Base-by-base conservation (phyloP, 805 yeast genomes). In the Yueomyces sinensis region DNA sequence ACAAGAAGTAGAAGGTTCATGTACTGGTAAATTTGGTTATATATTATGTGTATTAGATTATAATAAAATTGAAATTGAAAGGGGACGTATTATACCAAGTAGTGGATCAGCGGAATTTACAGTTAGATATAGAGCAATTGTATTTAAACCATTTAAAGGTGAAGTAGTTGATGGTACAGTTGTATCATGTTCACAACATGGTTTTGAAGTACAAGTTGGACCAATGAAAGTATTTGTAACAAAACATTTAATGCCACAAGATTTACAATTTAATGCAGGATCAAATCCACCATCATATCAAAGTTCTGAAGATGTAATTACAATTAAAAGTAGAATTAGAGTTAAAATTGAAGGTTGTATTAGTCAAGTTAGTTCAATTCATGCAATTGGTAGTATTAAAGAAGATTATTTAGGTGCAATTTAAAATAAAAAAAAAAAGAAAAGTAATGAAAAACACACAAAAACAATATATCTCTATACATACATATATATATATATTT, bases 281-380 rank as follows among this genome's bases (percentile, higher is more conserved):
- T 87, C 95, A 24, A 87, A 89, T 48, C 98, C 98, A 9, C 98
- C 98, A n/a, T 94, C 96, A 5, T 91, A 84, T 57, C 93, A 82
- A 42, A 77, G 89, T 41, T 91, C 89, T 17, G 98, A 91, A 48
- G 97, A 89, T 62, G 78, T 83, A 42, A 84, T 91, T 31, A 94
- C 83, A 53, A 89, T 89, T 58, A 95, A 96, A 28, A 77, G 94
- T 36, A 75, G 89, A 46, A 91, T 91, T 24, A 73, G 99, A 56
- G 76, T 91, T 46, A 91, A 91, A 65, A 84, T 91, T 31, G 95
- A 89, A 35, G 98, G 97, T 61, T 91, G 95, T 20, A 73, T 96
- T 54, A 82, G 96, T 13, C 97, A 93, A 61, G 98, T 91, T 13
- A 91, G 94, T 51, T 89, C 91, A 49, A 89, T 91, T 56, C 83